These are phyloP conservation scores for Salix arbutifolia DNA, from an alignment of 345 rosid genomes.

Conservation along the genomic window DNA sequence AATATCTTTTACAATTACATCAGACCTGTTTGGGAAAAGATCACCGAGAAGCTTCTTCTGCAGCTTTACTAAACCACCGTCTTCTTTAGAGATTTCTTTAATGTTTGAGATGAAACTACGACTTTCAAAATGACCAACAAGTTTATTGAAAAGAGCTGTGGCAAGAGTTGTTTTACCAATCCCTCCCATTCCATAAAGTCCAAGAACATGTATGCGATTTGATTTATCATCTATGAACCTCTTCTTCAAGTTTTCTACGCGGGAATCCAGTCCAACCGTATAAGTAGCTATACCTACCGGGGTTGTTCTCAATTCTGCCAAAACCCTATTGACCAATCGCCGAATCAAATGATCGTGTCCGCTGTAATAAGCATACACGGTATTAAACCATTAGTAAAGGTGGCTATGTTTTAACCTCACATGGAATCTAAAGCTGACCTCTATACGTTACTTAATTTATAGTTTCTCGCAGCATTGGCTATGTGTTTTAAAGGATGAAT, in stretches of 20 bases:
- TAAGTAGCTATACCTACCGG: slow-evolving; percentile 44
- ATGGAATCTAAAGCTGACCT: too few relatives aligned
- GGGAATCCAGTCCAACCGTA: slow-evolving; percentile 38
- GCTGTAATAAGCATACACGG: slow-evolving; percentile 6
- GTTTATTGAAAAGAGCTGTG: slow-evolving; percentile 33
- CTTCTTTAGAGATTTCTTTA: slow-evolving; percentile 25
- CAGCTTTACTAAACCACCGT: slow-evolving; percentile 32
- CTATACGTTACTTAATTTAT: too few relatives aligned
- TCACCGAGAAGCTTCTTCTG: slow-evolving; percentile 34
- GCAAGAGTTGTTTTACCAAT: slow-evolving; percentile 47
- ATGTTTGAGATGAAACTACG: slow-evolving; percentile 33
- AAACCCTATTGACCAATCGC: slow-evolving; percentile 37
- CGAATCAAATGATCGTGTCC: slow-evolving; percentile 20
- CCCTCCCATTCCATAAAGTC: slow-evolving; percentile 41
- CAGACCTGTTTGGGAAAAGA: slow-evolving; percentile 6
- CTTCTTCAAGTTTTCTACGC: slow-evolving; percentile 11
- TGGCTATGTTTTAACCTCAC: too few relatives aligned
- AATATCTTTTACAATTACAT: slow-evolving; percentile 9
- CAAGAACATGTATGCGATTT: slow-evolving; percentile 20
- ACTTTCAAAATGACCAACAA: slow-evolving; percentile 17
- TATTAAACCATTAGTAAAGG: neutral
- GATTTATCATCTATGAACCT: slow-evolving; percentile 19
- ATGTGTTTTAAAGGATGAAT: too few relatives aligned
- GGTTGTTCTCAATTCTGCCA: slow-evolving; percentile 41
- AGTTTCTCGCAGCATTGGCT: too few relatives aligned